Base-by-base conservation (phyloP, 306 rosid species). In the Fragaria iinumae region DNA sequence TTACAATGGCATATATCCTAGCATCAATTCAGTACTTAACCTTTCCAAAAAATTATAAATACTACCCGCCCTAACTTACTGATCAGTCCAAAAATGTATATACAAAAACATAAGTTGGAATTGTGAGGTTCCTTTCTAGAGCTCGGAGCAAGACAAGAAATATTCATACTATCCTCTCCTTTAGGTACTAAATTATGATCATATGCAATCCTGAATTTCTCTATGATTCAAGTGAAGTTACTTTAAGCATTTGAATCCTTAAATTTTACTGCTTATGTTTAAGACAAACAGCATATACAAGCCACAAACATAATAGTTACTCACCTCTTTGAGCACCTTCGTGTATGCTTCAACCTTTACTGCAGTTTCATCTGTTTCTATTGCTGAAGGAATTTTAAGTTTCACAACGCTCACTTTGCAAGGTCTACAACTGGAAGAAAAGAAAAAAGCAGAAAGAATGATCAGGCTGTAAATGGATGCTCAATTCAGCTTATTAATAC, bases 251-350 rank as follows among this genome's bases (percentile, higher is more conserved):
- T 11, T 45, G 12, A 43, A 43, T 71, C n/a, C 16, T 49, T 32
- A 18, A 71, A 48, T 18, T 36, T 11, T 52, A 52, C 11, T 50
- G n/a, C 27, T 25, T 25, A 25, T 25, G 27, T 25, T 25, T 25
- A 25, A 25, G 27, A 25, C 27, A 25, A 25, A 25, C 27, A 25
- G 27, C 75, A 71, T n/a, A 50, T 1, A 2, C 16, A 62, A 59
- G 50, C 16, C 16, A 45, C 16, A 11, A 45, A 14, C 11, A 45
- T 11, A 70, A 41, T 79, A 38, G 41, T 74, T 48, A 86, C 98
- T 92, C 86, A 90, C 97, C 74, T 87, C 86, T 64, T 94, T 95
- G 79, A 94, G 96, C 69, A 89, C 95, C 86, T 87, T 89, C 72
- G 89, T 63, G 78, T 85, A 90, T 18, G 87, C 89, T 81, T 90